Conservation (phyloP, 176 grass and related monocot species). For the Cymbopogon citratus region DNA sequence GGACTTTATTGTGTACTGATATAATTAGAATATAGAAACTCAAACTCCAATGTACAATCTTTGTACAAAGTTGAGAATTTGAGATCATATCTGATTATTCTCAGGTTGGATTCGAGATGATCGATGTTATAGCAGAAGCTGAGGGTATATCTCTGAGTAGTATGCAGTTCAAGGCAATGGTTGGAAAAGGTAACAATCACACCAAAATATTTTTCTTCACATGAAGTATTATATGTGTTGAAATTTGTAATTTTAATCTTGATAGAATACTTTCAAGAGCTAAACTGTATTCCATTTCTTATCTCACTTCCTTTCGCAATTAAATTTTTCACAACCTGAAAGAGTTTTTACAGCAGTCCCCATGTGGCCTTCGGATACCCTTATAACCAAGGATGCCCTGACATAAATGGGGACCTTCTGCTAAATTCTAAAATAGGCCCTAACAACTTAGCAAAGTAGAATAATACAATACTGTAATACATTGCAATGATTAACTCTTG, state of each 20-base stretch:
- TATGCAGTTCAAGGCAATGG: conserved; percentile 78
- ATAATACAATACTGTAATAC: background rate
- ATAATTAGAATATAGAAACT: background rate
- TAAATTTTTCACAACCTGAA: background rate
- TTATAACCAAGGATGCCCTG: background rate
- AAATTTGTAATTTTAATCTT: background rate
- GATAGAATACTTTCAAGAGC: background rate
- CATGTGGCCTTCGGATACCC: background rate
- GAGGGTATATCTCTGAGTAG: conserved; percentile 85
- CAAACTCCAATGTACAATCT: background rate
- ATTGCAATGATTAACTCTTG: background rate
- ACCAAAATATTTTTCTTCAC: background rate
- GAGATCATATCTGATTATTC: background rate
- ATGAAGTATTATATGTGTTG: background rate
- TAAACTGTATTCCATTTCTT: background rate
- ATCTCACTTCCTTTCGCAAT: background rate
- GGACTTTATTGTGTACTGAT: background rate
- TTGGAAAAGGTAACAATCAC: conserved; percentile 68
- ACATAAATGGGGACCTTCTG: background rate
- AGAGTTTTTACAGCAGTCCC: background rate
- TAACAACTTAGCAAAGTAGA: background rate
- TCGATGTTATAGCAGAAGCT: conserved; percentile 94
- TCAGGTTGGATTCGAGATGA: conserved; percentile 98
- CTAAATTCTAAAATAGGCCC: background rate
- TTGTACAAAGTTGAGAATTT: conserved; percentile 5